Evolutionary conservation across 2,329 filamentous ascomycete genomes (phyloP).

Genomic region (Aspergillus puulaauensis): DNA sequence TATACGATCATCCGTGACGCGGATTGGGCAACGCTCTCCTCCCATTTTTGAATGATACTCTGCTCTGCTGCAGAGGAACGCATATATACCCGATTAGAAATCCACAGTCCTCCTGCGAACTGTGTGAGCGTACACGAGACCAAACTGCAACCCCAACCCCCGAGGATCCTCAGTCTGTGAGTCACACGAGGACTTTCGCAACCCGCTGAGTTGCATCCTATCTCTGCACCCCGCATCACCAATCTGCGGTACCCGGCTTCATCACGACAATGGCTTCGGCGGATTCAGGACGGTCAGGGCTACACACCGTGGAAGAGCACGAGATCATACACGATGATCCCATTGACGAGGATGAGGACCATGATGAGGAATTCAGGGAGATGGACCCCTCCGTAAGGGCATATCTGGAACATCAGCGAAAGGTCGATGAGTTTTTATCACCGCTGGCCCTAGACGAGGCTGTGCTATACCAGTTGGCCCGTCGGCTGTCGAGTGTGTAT

Average conservation of each 20-base stretch:
- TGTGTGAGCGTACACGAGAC: constrained; percentile 5
- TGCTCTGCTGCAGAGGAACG: constrained; percentile 4
- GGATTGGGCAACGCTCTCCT: constrained; percentile 7
- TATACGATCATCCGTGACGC: constrained; percentile 6
- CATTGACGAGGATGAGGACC: constrained; percentile 36
- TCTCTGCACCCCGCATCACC: constrained; percentile 8
- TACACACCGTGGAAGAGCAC: constrained; percentile 29
- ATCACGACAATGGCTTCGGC: constrained; percentile 25
- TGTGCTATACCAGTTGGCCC: constrained; percentile 45
- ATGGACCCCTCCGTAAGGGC: constrained; percentile 29
- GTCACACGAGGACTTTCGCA: constrained; percentile 11
- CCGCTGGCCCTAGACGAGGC: constrained; percentile 43
- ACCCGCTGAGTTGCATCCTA: constrained; percentile 7
- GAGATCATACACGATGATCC: constrained; percentile 29
- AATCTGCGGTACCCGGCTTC: not conserved
- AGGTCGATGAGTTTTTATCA: constrained; percentile 41
- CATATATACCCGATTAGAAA: constrained; percentile 11
- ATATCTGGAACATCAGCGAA: constrained; percentile 31
- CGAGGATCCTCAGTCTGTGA: constrained; percentile 3
- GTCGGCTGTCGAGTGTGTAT: constrained; percentile 47
- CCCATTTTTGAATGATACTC: constrained; percentile 11
- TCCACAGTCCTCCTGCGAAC: not conserved
- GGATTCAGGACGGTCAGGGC: constrained; percentile 22
- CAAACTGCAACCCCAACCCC: constrained; percentile 1
- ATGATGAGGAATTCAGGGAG: constrained; percentile 32